Evolutionary conservation across 83 land plant species (phyloP), one percentile per base, ranked within the genome.

Genomic region (Isoetes engelmannii): DNA sequence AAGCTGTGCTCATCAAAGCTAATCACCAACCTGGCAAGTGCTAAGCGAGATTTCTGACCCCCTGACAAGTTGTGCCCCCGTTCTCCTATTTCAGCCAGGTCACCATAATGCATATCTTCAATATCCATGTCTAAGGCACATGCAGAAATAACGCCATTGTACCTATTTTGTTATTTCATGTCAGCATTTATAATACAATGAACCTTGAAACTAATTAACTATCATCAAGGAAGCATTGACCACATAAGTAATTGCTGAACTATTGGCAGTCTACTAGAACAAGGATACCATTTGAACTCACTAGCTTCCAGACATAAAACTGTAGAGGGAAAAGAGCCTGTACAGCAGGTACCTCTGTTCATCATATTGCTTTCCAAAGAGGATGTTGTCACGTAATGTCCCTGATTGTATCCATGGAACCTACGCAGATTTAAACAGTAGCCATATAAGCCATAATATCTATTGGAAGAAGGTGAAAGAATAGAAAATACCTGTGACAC

Each of bases 1-100:
- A 51, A 12, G 12, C 12, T 51, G 12, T 49, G 54, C 15, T 12
- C 15, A 15, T n/a, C 54, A 51, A 47, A 68, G 7, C 4, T 42
- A 15, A 20, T 56, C 41, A 57, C 28, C 44, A 69, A 91, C 96
- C 96, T 81, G 55, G 97, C 93, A 48, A 92, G 75, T 41, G 97
- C 88, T 64, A 92, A 72, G 47, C 97, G 97, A 60, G 90, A 83
- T 75, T 77, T 83, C 70, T 90, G 96, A 53, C 96, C 96, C 43
- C 96, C 92, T 5, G 96, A 90, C 74, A 90, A 83, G 69, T 87
- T 90, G 44, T 53, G 47, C 42, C 96, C 96, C 70, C 82, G 85
- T 64, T 90, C 96, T 59, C 87, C 96, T 61, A 90, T 75, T 61
- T 68, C 72, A 50, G 85, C 69, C 74, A 82, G 61, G 75, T 90